Percentiles rank a stretch among this genome's conserved stretches.
Evolutionary conservation across 2,329 filamentous ascomycete species (phyloP).

Genomic region (Sphaceloma murrayae): DNA sequence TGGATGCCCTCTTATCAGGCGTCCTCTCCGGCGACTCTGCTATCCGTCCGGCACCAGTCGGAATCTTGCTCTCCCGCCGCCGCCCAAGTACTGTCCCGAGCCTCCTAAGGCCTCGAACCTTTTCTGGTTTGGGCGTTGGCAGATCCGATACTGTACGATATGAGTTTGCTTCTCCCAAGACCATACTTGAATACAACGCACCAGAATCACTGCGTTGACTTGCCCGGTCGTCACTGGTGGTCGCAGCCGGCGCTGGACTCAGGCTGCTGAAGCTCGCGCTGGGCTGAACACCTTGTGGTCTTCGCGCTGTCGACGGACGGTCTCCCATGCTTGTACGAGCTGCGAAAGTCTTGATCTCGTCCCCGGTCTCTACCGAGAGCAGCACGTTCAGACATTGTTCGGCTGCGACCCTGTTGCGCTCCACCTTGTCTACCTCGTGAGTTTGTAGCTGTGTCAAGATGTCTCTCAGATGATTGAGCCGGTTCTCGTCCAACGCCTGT

Average conservation of each 20-base stretch:
- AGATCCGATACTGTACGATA: slow-evolving; percentile 21
- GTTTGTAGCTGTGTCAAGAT: slow-evolving; percentile 87
- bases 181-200: slow-evolving; percentile 28
- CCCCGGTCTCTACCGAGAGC: slow-evolving; percentile 75
- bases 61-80: slow-evolving; percentile 52
- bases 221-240: slow-evolving; percentile 42
- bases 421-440: slow-evolving; percentile 78
- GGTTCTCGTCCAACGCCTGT: slow-evolving; percentile 79
- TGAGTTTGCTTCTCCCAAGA: slow-evolving; percentile 11
- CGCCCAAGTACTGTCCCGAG: slow-evolving; percentile 61
- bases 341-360: slow-evolving; percentile 72
- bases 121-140: slow-evolving; percentile 24
- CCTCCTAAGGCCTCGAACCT: slow-evolving; percentile 42
- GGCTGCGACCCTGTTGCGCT: slow-evolving; percentile 62
- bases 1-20: slow-evolving; percentile 36
- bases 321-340: slow-evolving; percentile 35
- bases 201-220: slow-evolving; percentile 46
- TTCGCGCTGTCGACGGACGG: slow-evolving; percentile 15
- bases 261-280: slow-evolving; percentile 25
- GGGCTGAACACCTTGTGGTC: slow-evolving; percentile 13
- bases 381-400: slow-evolving; percentile 73
- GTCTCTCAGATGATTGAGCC: slow-evolving; percentile 83
- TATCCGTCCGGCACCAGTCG: slow-evolving; percentile 24
- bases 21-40: slow-evolving; percentile 45
- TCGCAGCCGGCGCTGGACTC: slow-evolving; percentile 24